These are phyloP conservation scores for Fusarium palustre DNA, from an alignment of 2,329 filamentous ascomycete species.

Conservation along the genomic window DNA sequence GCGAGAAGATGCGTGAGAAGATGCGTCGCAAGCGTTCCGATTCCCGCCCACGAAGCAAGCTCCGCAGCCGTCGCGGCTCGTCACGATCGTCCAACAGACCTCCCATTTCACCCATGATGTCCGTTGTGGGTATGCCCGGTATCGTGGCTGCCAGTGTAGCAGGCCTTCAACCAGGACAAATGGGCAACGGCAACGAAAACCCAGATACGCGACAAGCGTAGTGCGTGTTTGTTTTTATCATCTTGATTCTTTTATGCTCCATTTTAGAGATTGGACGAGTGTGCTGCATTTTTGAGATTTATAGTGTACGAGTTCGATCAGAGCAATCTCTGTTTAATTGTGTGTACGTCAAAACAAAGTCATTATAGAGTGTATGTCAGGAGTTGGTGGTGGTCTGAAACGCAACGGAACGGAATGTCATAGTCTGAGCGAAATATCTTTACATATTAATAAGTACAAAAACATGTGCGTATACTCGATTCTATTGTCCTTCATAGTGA, in stretches of 20 bases:
- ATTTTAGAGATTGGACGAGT: conserved; percentile 29
- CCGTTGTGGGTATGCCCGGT: conserved; percentile 38
- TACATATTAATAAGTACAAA: conserved; percentile 15
- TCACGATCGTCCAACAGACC: conserved; percentile 38
- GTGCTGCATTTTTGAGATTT: conserved; percentile 17
- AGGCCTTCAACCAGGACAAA: conserved; percentile 26
- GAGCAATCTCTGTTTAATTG: conserved; percentile 27
- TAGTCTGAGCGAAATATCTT: conserved; percentile 11
- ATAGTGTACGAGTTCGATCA: conserved; percentile 26
- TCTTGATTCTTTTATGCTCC: background rate
- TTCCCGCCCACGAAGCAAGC: conserved; percentile 34
- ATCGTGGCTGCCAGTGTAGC: conserved; percentile 38
- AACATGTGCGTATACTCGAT: background rate
- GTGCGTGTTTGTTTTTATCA: background rate
- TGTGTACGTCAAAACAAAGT: background rate
- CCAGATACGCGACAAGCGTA: conserved; percentile 15
- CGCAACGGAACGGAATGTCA: background rate
- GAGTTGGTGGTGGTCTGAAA: conserved; percentile 17
- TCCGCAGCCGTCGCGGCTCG: conserved; percentile 34
- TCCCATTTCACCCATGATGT: conserved; percentile 40
- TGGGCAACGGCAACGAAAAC: conserved; percentile 14
- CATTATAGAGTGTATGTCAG: conserved; percentile 17
- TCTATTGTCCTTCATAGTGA: background rate
- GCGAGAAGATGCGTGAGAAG: conserved; percentile 30
- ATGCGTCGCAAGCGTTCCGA: conserved; percentile 38